phyloP scores from a whole-genome alignment of 176 grass and related monocot species.

The Puccinellia tenuiflora region DNA sequence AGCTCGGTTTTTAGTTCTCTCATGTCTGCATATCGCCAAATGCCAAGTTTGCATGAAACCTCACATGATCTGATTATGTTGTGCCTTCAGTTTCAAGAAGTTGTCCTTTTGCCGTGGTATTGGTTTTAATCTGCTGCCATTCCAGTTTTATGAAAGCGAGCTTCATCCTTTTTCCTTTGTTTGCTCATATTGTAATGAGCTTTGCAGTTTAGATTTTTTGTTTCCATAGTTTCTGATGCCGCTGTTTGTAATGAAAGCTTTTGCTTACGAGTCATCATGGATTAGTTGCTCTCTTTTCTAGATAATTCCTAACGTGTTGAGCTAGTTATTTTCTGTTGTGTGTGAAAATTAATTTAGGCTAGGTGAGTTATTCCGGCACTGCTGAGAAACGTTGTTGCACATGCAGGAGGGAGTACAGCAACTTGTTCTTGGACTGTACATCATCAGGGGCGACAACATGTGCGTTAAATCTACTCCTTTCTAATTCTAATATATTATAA shows the following conservation, averaged over 20 bases:
- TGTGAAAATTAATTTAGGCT: not conserved
- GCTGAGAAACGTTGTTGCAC: not conserved
- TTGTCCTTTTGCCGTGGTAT: not conserved
- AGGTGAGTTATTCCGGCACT: not conserved
- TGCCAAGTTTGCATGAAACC: not conserved
- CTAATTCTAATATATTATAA: not conserved
- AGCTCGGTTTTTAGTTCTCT: not conserved
- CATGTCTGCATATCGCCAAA: not conserved
- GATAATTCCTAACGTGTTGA: not conserved
- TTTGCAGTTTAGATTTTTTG: not conserved
- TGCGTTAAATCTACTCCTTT: constrained; percentile 22
- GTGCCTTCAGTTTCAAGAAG: not conserved
- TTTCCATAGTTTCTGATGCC: too few relatives aligned
- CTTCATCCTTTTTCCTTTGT: not conserved
- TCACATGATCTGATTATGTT: not conserved
- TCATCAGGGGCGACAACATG: constrained; percentile 96
- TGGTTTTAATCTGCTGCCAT: not conserved
- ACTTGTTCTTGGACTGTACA: constrained; percentile 85
- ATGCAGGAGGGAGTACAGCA: constrained; percentile 84
- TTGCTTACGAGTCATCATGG: too few relatives aligned
- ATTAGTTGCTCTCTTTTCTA: not conserved
- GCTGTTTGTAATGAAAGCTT: too few relatives aligned
- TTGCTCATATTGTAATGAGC: not conserved
- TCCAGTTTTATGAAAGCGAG: not conserved
- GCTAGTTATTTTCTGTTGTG: not conserved